phyloP scores from a whole-genome alignment of 495 filamentous ascomycete genomes.

The Paragyromitra xinjiangensis region DNA sequence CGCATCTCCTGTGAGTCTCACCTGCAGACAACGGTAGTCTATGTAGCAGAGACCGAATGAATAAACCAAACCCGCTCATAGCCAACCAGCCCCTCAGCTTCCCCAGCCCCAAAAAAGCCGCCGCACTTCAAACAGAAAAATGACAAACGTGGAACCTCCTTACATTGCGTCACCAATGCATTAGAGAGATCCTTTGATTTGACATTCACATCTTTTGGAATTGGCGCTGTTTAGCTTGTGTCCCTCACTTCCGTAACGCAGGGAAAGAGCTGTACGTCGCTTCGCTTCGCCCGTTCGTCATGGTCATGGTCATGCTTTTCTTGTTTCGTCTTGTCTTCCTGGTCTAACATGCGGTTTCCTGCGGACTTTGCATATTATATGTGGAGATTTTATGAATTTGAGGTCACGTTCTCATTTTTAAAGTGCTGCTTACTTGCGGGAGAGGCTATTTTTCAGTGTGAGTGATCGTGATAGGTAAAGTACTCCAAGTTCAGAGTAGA shows the following conservation, averaged over 20 bases:
- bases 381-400: constrained; percentile 19
- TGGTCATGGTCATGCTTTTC: constrained; percentile 20
- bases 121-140: constrained; percentile 40
- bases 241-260: constrained; percentile 31
- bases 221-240: constrained; percentile 1
- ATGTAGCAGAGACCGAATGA: constrained; percentile 28
- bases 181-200: neutral
- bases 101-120: constrained; percentile 1
- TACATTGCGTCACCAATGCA: constrained; percentile 47
- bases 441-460: neutral
- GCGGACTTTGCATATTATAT: constrained; percentile 28
- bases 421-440: constrained; percentile 9
- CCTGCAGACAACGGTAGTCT: constrained; percentile 28
- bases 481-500: constrained; percentile 19
- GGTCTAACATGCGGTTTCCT: constrained; percentile 26
- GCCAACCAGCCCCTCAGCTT: constrained; percentile 25
- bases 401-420: constrained; percentile 42
- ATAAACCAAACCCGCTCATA: constrained; percentile 19
- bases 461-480: constrained; percentile 26
- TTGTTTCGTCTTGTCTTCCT: constrained; percentile 10
- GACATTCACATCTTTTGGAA: neutral
- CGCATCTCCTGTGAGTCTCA: constrained; percentile 42
- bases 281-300: constrained; percentile 13
- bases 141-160: constrained; percentile 50
- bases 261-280: constrained; percentile 1